Conservation (phyloP, 306 rosid species). For the Lathyrus sativus region DNA sequence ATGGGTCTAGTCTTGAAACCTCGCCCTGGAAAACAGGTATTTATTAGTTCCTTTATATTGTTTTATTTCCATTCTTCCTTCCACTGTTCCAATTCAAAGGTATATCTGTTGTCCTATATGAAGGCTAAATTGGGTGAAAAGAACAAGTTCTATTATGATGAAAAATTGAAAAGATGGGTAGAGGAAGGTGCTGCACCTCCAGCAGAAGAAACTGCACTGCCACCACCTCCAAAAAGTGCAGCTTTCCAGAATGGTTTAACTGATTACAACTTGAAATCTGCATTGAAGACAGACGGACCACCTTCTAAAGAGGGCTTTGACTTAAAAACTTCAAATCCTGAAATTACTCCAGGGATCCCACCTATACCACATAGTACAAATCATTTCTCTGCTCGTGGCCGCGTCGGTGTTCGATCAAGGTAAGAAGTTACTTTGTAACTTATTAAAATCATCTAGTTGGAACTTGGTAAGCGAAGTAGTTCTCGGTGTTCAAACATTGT, state of each 20-base stretch:
- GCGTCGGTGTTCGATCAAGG: conserved; percentile 86
- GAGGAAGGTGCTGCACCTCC: conserved; percentile 83
- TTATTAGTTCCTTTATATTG: conserved; percentile 14
- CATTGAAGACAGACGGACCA: conserved; percentile 57
- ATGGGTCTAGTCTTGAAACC: conserved; percentile 77
- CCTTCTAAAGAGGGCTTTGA: conserved; percentile 47
- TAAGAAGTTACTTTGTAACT: conserved; percentile 40
- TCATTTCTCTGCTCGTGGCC: conserved; percentile 72
- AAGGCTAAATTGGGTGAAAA: conserved; percentile 91
- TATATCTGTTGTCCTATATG: conserved; percentile 32
- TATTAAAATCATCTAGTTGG: conserved; percentile 9
- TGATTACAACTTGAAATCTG: conserved; percentile 73
- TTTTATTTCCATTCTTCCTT: not conserved
- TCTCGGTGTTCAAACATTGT: conserved; percentile 13
- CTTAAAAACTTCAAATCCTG: conserved; percentile 45
- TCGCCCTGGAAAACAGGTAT: conserved; percentile 80
- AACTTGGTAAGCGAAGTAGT: not conserved
- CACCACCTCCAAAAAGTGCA: conserved; percentile 79
- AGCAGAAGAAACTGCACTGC: conserved; percentile 68
- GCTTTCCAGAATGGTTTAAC: conserved; percentile 65
- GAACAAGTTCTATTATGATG: conserved; percentile 90
- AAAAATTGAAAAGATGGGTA: conserved; percentile 90
- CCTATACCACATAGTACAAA: conserved; percentile 79
- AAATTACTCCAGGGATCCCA: conserved; percentile 68
- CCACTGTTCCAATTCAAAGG: conserved; percentile 24